Evolutionary conservation across 768 basidiomycete species (phyloP).

Genomic region (Hypholoma sublateritium): DNA sequence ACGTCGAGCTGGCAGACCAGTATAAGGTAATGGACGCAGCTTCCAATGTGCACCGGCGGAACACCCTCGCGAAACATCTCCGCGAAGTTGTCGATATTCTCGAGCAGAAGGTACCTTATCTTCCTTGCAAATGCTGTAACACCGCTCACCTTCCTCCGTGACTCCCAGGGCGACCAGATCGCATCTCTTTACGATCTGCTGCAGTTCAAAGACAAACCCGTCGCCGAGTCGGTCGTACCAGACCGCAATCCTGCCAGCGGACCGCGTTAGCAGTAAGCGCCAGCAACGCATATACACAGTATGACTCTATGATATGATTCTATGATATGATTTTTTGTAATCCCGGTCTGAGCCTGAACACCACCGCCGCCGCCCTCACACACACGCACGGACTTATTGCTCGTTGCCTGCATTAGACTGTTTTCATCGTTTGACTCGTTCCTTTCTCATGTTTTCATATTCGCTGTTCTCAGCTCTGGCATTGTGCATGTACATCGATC

Average conservation of each 20-base stretch:
- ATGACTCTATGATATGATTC: background rate
- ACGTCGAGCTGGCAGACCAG: conserved; percentile 87
- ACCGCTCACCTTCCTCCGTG: background rate
- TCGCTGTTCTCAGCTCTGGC: background rate
- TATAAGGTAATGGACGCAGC: conserved; percentile 89
- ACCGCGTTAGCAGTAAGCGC: background rate
- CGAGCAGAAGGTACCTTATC: conserved; percentile 74
- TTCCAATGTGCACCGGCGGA: conserved; percentile 77
- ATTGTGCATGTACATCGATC: background rate
- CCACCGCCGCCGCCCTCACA: background rate
- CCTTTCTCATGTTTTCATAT: background rate
- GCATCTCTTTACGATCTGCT: conserved; percentile 87
- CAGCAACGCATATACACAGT: background rate
- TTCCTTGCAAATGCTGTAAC: conserved; percentile 3
- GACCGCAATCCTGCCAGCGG: background rate
- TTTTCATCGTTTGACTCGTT: background rate
- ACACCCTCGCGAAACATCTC: conserved; percentile 85
- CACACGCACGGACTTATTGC: background rate
- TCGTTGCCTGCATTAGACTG: background rate
- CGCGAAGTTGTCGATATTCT: conserved; percentile 89
- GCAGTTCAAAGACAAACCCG: conserved; percentile 68
- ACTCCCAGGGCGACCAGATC: conserved; percentile 83
- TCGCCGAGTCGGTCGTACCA: conserved; percentile 24
- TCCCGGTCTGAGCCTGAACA: background rate
- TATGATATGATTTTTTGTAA: background rate